Percentiles rank a stretch among this genome's conserved stretches.
Conservation (phyloP, 768 basidiomycete genomes). For the Russula ochroleuca region DNA sequence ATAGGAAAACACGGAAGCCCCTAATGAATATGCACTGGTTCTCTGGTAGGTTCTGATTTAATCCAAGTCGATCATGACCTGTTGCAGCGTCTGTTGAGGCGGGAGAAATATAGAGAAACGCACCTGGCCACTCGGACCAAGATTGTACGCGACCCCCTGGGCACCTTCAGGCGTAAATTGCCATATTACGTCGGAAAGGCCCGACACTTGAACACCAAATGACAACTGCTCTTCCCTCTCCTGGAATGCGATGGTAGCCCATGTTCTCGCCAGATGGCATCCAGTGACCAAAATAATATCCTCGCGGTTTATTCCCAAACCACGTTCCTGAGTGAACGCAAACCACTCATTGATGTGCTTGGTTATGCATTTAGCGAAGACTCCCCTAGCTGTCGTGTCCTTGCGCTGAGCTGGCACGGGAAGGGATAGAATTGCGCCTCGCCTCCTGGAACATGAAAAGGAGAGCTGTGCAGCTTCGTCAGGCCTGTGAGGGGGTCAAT, state of each 20-base stretch:
- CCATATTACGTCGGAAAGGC: not conserved
- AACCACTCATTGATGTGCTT: conserved; percentile 3
- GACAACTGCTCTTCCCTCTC: not conserved
- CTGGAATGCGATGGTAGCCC: not conserved
- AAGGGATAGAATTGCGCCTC: conserved; percentile 1
- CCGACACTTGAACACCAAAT: not conserved
- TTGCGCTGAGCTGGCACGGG: not conserved
- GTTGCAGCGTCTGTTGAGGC: not conserved
- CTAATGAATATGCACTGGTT: conserved; percentile 1
- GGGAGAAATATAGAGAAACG: too few relatives aligned
- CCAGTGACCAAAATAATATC: conserved; percentile 6
- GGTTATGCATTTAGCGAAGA: not conserved
- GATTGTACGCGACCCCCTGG: not conserved
- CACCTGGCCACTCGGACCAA: conserved; percentile 5
- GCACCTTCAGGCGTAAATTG: conserved; percentile 1
- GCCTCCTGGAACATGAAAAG: not conserved
- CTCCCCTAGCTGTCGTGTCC: not conserved
- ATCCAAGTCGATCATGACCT: not conserved
- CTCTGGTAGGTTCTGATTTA: not conserved
- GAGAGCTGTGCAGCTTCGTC: not conserved
- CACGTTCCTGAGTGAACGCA: not conserved
- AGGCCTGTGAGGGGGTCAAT: not conserved
- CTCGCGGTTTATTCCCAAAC: not conserved
- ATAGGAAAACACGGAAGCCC: not conserved
- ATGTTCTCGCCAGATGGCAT: not conserved